A percentile compares a stretch with the other conserved stretches of the same genome.
Evolutionary conservation across 2,329 filamentous ascomycete species (phyloP).

Genomic region (Sporothrix dimorphospora): DNA sequence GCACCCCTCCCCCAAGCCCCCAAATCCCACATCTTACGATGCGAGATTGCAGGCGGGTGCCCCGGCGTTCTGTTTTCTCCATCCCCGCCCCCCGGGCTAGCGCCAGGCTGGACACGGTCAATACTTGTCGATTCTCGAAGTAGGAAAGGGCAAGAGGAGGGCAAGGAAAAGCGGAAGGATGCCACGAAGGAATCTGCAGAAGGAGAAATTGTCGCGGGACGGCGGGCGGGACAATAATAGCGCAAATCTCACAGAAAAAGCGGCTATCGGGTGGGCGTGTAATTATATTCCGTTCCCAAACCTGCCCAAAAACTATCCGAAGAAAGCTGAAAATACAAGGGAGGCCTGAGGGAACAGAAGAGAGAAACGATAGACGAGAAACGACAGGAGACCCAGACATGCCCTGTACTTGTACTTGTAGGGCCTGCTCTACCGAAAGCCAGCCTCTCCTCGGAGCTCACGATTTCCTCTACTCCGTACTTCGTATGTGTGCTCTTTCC

Average conservation of each 20-base stretch:
- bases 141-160: background rate
- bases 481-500: background rate
- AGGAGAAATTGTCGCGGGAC: too few species aligned
- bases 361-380: background rate
- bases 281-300: background rate
- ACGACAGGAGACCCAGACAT: too few species aligned
- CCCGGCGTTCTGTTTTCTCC: background rate
- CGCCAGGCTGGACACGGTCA: background rate
- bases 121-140: background rate
- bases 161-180: background rate
- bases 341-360: background rate
- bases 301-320: background rate
- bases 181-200: background rate
- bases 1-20: background rate
- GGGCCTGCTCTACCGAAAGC: too few species aligned
- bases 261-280: background rate
- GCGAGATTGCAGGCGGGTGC: conserved; percentile 4
- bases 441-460: background rate
- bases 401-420: too few species aligned
- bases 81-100: background rate
- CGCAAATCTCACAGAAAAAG: background rate
- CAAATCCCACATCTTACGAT: conserved; percentile 8
- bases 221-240: background rate
- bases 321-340: background rate
- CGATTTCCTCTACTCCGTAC: too few species aligned